Evolutionary conservation across 306 rosid genomes (phyloP), one percentile per base, ranked within the genome.

Genomic region (Bauhinia variegata): DNA sequence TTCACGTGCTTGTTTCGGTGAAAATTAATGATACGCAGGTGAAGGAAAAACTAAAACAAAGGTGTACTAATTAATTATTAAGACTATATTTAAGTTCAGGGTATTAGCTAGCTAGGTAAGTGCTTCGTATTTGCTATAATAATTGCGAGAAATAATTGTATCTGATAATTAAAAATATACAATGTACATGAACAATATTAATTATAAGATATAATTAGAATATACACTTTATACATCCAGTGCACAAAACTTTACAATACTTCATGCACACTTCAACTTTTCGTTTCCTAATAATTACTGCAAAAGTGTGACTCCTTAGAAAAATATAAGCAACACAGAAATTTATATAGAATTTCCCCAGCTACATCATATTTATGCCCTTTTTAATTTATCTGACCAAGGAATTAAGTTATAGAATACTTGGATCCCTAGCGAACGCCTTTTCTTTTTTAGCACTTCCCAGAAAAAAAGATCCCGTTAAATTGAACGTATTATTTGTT

Each of bases 211-310:
- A 67, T 81, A 17, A 67, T 58, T 55, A 65, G 39, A 34, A 51
- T 60, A 64, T 75, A 64, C 71, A 71, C 61, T 75, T 76, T 68
- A 72, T 78, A 64, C 75, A 34, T 36, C 41, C 0, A 0, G 82
- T 75, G 76, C 79, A 72, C 73, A 63, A 48, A 68, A 68, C 82
- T 72, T 71, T 73, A 68, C 50, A 53, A 67, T 54, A 68, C 91
- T 86, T 88, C 80, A 73, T 71, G 77, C 87, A 81, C 84, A 83
- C 84, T 79, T 80, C 80, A 74, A 53, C 56, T 75, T 48, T 55
- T 61, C 70, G 75, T 63, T 68, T 44, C 63, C 67, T 61, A 67
- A 85, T 83, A 71, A 79, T 83, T 73, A 53, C 78, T 51, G 13
- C 41, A 71, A 70, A 77, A 65, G 68, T 37, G 54, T n/a, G 68